Conservation (phyloP, 2,329 filamentous ascomycete genomes). For the Eutypella sp. region DNA sequence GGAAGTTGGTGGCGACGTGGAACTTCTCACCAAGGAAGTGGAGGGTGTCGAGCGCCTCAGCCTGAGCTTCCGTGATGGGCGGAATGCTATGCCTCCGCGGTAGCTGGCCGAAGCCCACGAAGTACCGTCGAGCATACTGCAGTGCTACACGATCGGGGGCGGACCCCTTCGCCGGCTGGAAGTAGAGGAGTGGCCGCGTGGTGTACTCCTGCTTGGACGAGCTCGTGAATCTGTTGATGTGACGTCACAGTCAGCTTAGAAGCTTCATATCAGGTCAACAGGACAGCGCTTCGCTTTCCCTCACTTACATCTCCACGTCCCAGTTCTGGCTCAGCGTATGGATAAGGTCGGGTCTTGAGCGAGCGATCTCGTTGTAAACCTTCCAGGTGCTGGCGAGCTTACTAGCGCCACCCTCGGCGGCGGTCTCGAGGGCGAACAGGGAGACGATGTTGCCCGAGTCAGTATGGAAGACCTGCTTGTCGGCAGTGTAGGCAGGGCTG, state of each 20-base stretch:
- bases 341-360: constrained; percentile 54
- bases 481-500: constrained; percentile 53
- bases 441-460: constrained; percentile 56
- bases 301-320: constrained; percentile 42
- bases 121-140: constrained; percentile 55
- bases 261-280: too few relatives aligned
- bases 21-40: constrained; percentile 45
- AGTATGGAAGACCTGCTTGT: constrained; percentile 61
- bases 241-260: too few relatives aligned
- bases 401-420: constrained; percentile 52
- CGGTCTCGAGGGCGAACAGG: constrained; percentile 48
- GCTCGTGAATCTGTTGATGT: too few relatives aligned
- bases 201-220: constrained; percentile 38
- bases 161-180: constrained; percentile 42
- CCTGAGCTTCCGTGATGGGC: constrained; percentile 48
- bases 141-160: constrained; percentile 51
- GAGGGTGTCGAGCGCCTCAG: constrained; percentile 47
- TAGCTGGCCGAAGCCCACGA: constrained; percentile 52
- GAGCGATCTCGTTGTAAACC: constrained; percentile 59
- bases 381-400: constrained; percentile 52
- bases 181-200: constrained; percentile 49
- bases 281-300: too few relatives aligned
- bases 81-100: constrained; percentile 51
- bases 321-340: constrained; percentile 47
- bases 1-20: constrained; percentile 39